phyloP scores from a whole-genome alignment of 1,284 basidiomycete species.

The Rhodotorula sp. region DNA sequence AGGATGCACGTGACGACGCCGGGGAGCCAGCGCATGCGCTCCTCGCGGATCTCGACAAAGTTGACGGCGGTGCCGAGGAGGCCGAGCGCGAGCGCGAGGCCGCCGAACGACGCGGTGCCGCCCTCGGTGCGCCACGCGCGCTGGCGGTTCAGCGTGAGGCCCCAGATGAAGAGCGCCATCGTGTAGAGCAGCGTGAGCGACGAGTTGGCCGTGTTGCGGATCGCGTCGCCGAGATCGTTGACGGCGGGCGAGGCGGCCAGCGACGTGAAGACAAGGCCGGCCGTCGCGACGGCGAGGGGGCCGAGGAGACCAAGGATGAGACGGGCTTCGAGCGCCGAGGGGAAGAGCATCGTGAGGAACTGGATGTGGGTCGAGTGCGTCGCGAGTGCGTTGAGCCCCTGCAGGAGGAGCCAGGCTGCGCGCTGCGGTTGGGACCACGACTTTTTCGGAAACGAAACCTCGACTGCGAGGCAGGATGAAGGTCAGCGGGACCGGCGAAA shows the following conservation, averaged over 20 bases:
- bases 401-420: conserved; percentile 83
- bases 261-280: conserved; percentile 79
- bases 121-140: conserved; percentile 84
- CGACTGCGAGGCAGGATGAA: conserved; percentile 59
- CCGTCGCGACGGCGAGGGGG: conserved; percentile 81
- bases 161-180: conserved; percentile 87
- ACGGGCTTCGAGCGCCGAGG: conserved; percentile 83
- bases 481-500: background rate
- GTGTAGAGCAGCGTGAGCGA: conserved; percentile 93
- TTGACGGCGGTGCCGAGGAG: conserved; percentile 77
- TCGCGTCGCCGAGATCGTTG: conserved; percentile 67
- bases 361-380: conserved; percentile 92
- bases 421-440: conserved; percentile 69
- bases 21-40: conserved; percentile 82
- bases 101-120: conserved; percentile 91
- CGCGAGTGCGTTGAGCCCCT: conserved; percentile 61
- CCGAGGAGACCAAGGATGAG: conserved; percentile 86
- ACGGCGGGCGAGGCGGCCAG: conserved; percentile 60
- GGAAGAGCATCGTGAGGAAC: conserved; percentile 92
- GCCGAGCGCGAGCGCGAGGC: conserved; percentile 74
- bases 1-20: conserved; percentile 81
- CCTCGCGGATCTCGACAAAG: conserved; percentile 79
- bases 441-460: conserved; percentile 66
- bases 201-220: conserved; percentile 93
- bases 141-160: conserved; percentile 80